phyloP scores from a whole-genome alignment of 805 yeast genomes.

The Metschnikowia reukaufii region DNA sequence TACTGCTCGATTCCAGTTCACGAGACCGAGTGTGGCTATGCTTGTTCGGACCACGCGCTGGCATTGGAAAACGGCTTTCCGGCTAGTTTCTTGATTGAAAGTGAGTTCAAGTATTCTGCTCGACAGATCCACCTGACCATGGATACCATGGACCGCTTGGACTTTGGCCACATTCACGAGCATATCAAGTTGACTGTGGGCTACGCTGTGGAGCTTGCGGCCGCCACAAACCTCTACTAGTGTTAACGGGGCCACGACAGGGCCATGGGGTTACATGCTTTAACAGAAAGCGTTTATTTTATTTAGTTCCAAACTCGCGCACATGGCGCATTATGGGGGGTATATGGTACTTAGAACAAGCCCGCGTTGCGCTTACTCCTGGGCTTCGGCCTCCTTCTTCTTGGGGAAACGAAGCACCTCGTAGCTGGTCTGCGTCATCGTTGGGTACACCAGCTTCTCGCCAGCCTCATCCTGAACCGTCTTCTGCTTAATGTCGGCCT shows the following conservation, averaged over 20 bases:
- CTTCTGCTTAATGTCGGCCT: conserved; percentile 40
- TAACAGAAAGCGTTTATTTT: neutral
- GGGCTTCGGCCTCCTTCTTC: conserved; percentile 27
- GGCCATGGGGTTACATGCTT: too few relatives aligned
- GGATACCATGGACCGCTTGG: conserved; percentile 81
- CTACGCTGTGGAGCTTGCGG: conserved; percentile 62
- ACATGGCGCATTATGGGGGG: too few relatives aligned
- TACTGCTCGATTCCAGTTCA: conserved; percentile 69
- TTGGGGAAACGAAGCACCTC: conserved; percentile 43
- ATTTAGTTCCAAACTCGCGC: too few relatives aligned
- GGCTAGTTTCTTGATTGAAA: conserved; percentile 77
- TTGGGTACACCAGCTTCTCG: conserved; percentile 32
- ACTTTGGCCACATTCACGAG: conserved; percentile 75
- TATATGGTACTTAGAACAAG: too few relatives aligned
- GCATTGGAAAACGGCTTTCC: conserved; percentile 85
- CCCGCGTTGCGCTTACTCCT: conserved; percentile 6
- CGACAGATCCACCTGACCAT: conserved; percentile 72
- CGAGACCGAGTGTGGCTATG: conserved; percentile 84
- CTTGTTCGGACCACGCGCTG: conserved; percentile 91
- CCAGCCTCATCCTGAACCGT: conserved; percentile 33
- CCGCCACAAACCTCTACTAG: conserved; percentile 20
- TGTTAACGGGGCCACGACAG: neutral
- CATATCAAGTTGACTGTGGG: conserved; percentile 79
- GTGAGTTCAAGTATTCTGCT: conserved; percentile 61
- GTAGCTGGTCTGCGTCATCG: conserved; percentile 35